Base-by-base conservation (phyloP, 2,329 filamentous ascomycete species). In the Pestalotiopsis fici region DNA sequence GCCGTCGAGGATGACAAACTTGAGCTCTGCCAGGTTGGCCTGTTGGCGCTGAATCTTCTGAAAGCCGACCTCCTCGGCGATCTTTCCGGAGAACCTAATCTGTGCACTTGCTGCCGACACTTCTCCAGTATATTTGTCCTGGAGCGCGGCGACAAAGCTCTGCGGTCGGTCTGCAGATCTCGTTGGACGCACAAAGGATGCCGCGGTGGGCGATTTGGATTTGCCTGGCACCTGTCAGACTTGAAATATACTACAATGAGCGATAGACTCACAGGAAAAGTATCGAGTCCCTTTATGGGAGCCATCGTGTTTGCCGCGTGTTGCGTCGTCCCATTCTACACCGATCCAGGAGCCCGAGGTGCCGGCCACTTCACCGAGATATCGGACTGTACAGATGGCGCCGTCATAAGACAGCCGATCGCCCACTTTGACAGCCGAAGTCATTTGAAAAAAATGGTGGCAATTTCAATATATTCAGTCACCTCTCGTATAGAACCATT, bases 251-350 rank as follows among this genome's bases (percentile, higher is more conserved):
- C 21, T n/a, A 15, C 3, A 21, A 13, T 15, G 2, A 1, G 11
- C 1, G 21, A 5, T 9, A 7, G 23, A 68, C 83, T 76, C 87
- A 95, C 95, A 97, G 73, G 86, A 83, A 75, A 98, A 98, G 77
- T 98, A 97, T 69, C 88, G 89, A 69, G 87, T 84, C 68, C 92
- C 93, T 70, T 92, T 90, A 80, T 97, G 90, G 69, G 91, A 90
- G 68, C 96, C 96, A 75, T 95, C 88, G 80, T 99, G 95, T 83
- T 98, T 98, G 69, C 96, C 96, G 74, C 95, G 87, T 47, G 85
- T 86, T 66, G 90, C 83, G 78, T 98, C 93, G 80, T 98, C 95
- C 96, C 96, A 99, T 86, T 99, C 96, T 60, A 98, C 93, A 59
- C 96, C 96, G 39, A 98, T 86, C 95, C 95, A 98, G 70, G 87